These are phyloP conservation scores for Bolboschoenus planiculmis DNA, from an alignment of 176 grass and related monocot genomes.

Conservation along the genomic window DNA sequence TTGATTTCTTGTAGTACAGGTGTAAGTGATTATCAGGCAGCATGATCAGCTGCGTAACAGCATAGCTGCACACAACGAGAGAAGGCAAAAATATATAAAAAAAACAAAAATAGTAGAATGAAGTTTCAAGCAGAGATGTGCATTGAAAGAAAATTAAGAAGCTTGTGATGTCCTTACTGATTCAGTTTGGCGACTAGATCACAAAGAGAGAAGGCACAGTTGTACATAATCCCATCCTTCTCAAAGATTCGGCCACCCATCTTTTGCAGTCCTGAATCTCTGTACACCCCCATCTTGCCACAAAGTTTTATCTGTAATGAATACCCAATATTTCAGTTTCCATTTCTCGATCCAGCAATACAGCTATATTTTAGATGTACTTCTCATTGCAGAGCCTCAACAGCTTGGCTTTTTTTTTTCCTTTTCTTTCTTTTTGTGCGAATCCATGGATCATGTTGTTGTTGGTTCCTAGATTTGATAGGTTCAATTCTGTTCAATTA, in stretches of 20 bases:
- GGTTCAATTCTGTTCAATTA: background rate
- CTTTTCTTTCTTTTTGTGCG: no score
- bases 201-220: conserved; percentile 57
- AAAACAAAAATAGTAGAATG: background rate
- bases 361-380: background rate
- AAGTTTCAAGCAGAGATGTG: background rate
- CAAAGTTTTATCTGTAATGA: conserved; percentile 61
- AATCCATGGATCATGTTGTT: background rate
- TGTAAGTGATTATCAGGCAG: conserved; percentile 59
- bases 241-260: conserved; percentile 54
- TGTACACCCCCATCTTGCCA: conserved; percentile 60
- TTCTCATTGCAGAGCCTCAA: background rate
- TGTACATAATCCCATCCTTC: conserved; percentile 75
- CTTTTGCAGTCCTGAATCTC: conserved; percentile 60
- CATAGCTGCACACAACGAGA: conserved; percentile 35
- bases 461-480: background rate
- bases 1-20: conserved; percentile 73
- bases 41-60: conserved; percentile 62
- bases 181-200: conserved; percentile 44
- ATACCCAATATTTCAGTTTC: background rate
- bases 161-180: conserved; percentile 35
- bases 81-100: background rate
- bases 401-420: background rate
- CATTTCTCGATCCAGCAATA: background rate
- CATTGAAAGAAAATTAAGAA: background rate